These are phyloP conservation scores for Allantophomopsis lycopodina DNA, from an alignment of 2,329 filamentous ascomycete species.

Conservation along the genomic window DNA sequence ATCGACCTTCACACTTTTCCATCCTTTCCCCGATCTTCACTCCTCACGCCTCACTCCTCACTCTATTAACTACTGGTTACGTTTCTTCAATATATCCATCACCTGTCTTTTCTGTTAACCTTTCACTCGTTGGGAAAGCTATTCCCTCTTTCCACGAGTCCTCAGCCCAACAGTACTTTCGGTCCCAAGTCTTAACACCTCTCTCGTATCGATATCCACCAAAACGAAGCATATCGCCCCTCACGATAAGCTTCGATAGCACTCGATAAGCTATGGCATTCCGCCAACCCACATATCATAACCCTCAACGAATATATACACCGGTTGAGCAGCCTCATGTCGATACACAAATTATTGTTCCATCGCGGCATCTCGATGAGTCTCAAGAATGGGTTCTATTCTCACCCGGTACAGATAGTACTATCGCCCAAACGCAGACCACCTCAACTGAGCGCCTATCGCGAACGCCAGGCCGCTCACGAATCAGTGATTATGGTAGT, in stretches of 20 bases:
- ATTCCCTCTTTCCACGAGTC: background rate
- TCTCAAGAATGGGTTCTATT: constrained; percentile 96
- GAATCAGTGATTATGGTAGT: constrained; percentile 69
- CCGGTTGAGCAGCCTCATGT: constrained; percentile 22
- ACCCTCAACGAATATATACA: constrained; percentile 31
- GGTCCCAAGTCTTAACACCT: background rate
- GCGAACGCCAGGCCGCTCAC: constrained; percentile 57
- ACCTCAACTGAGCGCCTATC: constrained; percentile 48
- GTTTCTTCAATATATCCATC: too few species aligned
- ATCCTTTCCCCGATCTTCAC: too few species aligned
- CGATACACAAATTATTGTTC: constrained; percentile 7
- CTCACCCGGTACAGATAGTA: constrained; percentile 57
- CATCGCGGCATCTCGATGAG: constrained; percentile 41
- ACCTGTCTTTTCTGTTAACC: background rate
- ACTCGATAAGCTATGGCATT: constrained; percentile 33
- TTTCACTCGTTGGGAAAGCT: background rate
- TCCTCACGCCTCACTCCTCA: too few species aligned
- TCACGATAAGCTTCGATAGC: background rate
- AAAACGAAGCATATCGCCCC: background rate
- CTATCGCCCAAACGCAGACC: constrained; percentile 54
- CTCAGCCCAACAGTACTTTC: background rate
- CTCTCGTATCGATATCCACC: background rate
- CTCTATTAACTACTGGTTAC: too few species aligned
- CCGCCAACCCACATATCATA: constrained; percentile 41
- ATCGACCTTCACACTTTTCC: too few species aligned